Base-by-base conservation (phyloP, 192 early-diverging fungal genomes). In the Podochytrium sp. region DNA sequence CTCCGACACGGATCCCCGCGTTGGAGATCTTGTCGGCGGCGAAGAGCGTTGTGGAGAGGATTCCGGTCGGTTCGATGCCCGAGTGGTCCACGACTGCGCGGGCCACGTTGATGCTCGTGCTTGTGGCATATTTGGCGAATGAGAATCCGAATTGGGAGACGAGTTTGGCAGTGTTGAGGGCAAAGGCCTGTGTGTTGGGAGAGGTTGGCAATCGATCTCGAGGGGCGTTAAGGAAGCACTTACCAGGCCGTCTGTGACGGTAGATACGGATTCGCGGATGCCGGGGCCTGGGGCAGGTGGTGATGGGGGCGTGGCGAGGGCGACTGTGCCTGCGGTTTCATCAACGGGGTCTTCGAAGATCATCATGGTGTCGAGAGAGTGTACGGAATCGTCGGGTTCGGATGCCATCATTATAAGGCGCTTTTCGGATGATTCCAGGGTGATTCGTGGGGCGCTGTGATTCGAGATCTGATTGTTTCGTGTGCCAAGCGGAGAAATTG, bases 1-100 rank as follows among this genome's bases (percentile, higher is more conserved):
- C 58, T 20, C 83, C 83, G 27, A 74, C 57, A 47, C 80, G 74
- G 64, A 85, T 81, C 2, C 80, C 80, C 5, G 74, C 49, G 25
- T 76, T 38, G 3, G 79, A 73, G 59, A 78, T 77, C 53, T 75
- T 76, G 61, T 85, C 80, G 16, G 83, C 79, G 51, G 82, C 37
- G 39, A 37, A 49, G 20, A 84, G 39, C 7, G 72, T 67, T n/a
- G 50, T 47, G 34, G 73, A 66, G 42, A 79, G 49, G 37, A 78
- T 35, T 16, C 75, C 75, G 18, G 65, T 67, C 5, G 69, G 53
- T 27, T 65, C 68, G 12, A 81, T 52, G 43, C 76, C 76, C 2
- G 81, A 77, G 18, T 71, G 60, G 51, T 70, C 67, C 33, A 81
- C 78, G n/a, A 80, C 68, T 1, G 55, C 61, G 3, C 67, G 51